Evolutionary conservation across 805 yeast genomes (phyloP).

Genomic region (Pichia paraexigua): DNA sequence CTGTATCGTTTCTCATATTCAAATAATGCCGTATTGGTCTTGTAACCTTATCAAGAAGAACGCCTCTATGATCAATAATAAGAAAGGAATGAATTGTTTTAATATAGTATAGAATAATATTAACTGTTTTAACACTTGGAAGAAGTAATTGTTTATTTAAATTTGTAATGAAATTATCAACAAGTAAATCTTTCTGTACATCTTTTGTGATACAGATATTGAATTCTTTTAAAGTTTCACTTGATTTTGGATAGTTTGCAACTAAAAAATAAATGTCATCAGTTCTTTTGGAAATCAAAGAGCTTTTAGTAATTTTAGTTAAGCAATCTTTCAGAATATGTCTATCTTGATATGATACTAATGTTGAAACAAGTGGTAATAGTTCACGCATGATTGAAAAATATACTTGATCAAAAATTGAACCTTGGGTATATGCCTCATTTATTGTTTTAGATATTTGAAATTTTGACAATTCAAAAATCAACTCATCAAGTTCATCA

Average conservation of each 20-base stretch:
- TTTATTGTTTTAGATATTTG: constrained; percentile 24
- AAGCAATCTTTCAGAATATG: constrained; percentile 11
- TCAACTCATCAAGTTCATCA: constrained; percentile 21
- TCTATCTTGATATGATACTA: constrained; percentile 5
- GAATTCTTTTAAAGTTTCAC: constrained; percentile 49
- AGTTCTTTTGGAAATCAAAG: constrained; percentile 37
- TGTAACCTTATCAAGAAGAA: constrained; percentile 67
- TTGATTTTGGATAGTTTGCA: constrained; percentile 42
- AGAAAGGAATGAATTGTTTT: constrained; percentile 65
- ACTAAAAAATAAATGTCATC: constrained; percentile 55
- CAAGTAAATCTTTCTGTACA: constrained; percentile 44
- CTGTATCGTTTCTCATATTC: constrained; percentile 66
- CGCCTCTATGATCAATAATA: constrained; percentile 81
- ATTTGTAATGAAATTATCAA: constrained; percentile 38
- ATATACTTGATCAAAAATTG: constrained; percentile 28
- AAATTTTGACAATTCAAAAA: constrained; percentile 32
- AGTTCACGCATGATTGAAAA: constrained; percentile 33
- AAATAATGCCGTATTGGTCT: constrained; percentile 69
- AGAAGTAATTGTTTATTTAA: constrained; percentile 50
- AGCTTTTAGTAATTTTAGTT: constrained; percentile 15
- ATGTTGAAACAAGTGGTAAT: constrained; percentile 24
- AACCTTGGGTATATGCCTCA: constrained; percentile 12
- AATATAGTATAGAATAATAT: constrained; percentile 61
- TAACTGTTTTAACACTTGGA: constrained; percentile 74
- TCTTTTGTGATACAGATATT: constrained; percentile 41